Percentiles rank a stretch among this genome's conserved stretches.
Conservation (phyloP, 1,284 basidiomycete genomes). For the Pseudozyma thailandica region DNA sequence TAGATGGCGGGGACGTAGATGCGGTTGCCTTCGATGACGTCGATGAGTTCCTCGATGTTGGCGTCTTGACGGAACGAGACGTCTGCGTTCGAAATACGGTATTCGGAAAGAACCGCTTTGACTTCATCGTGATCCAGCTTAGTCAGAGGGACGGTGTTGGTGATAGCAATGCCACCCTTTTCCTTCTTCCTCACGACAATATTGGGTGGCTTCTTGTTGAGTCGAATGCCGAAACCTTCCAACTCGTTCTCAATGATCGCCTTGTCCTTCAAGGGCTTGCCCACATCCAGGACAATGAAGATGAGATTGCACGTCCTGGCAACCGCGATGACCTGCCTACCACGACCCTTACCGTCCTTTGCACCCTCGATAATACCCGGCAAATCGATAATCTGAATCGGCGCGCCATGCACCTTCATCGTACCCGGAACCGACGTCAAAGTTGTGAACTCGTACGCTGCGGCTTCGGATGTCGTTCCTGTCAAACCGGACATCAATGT, state of each 20-base stretch:
- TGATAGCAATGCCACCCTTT: conserved; percentile 77
- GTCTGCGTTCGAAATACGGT: conserved; percentile 87
- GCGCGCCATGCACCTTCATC: conserved; percentile 86
- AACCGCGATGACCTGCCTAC: conserved; percentile 92
- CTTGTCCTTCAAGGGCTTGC: conserved; percentile 94
- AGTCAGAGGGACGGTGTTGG: conserved; percentile 82
- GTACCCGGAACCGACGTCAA: conserved; percentile 88
- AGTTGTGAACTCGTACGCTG: conserved; percentile 94
- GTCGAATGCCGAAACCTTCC: conserved; percentile 94
- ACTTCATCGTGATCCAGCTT: conserved; percentile 96
- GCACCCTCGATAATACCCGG: conserved; percentile 98
- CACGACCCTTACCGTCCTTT: conserved; percentile 96
- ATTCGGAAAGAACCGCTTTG: conserved; percentile 93
- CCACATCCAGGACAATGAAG: conserved; percentile 96
- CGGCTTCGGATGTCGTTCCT: conserved; percentile 96
- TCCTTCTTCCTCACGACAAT: conserved; percentile 86
- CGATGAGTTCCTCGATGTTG: conserved; percentile 97
- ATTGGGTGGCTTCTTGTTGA: conserved; percentile 94
- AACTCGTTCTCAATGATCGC: conserved; percentile 88
- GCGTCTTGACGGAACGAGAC: conserved; percentile 90
- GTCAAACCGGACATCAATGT: conserved; percentile 96
- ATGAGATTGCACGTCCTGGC: conserved; percentile 98
- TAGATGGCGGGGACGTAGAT: conserved; percentile 75
- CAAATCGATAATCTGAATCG: conserved; percentile 77
- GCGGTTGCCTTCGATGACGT: conserved; percentile 72